These are phyloP conservation scores for Paramecium biaurelia DNA, from an alignment of 73 alveolate species.

Conservation along the genomic window DNA sequence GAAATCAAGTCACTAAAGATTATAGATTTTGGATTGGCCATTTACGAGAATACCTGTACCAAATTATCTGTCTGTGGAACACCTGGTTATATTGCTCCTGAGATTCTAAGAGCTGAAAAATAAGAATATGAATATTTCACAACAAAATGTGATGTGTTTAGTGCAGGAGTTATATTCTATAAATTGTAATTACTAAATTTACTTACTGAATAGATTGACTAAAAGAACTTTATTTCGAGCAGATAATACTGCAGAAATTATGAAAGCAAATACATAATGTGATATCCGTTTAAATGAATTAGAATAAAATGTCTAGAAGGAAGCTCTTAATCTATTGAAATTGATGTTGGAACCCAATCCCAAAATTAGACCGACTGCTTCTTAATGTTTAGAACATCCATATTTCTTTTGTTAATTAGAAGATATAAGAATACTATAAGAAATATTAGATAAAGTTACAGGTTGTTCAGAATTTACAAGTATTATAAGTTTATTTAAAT, in stretches of 20 bases:
- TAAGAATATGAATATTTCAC: neutral
- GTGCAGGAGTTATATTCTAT: slow-evolving; percentile 52
- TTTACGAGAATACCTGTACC: neutral
- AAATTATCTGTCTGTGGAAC: slow-evolving; percentile 65
- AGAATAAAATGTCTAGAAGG: neutral
- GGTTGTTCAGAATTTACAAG: neutral
- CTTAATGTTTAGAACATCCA: neutral
- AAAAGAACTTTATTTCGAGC: slow-evolving; percentile 39
- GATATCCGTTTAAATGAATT: neutral
- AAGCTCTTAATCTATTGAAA: neutral
- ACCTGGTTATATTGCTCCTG: slow-evolving; percentile 74
- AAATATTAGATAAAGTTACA: neutral
- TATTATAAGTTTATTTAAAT: neutral
- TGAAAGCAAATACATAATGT: slow-evolving; percentile 18
- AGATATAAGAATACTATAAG: neutral
- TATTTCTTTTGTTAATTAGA: slow-evolving; percentile 13
- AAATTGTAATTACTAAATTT: neutral
- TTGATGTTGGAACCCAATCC: slow-evolving; percentile 29
- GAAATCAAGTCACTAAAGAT: slow-evolving; percentile 63
- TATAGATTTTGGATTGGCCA: slow-evolving; percentile 78
- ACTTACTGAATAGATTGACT: neutral
- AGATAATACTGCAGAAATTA: neutral
- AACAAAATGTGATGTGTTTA: slow-evolving; percentile 36
- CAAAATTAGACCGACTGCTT: neutral
- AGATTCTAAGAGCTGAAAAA: slow-evolving; percentile 15